Base-by-base conservation (phyloP, 768 basidiomycete genomes). In the Lactarius evosmus region DNA sequence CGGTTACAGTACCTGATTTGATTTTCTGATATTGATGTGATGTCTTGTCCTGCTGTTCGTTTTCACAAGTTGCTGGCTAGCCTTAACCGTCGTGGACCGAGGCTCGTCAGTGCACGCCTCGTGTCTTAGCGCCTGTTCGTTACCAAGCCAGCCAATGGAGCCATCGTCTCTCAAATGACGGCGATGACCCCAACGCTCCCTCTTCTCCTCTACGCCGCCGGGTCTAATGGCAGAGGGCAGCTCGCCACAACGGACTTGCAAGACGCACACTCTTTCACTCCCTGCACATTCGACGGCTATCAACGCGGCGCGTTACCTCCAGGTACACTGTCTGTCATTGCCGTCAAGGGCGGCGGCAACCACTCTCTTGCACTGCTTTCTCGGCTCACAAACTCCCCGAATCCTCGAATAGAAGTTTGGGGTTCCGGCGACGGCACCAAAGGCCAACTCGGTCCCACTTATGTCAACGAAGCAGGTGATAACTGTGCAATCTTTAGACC, bases 331-430 rank as follows among this genome's bases (percentile, higher is more conserved):
- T 46, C 41, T 5, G 72, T 93, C 27, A 16, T 81, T 8, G 74
- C 84, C 25, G 72, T 96, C 66, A 83, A 82, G 1, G 82, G 82
- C 53, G 89, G 94, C 1, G 87, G 91, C 2, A 93, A 91, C 66
- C 94, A 96, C 70, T 87, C 93, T 0, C 73, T 96, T 0, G 72
- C 85, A 7, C 79, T 96, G 14, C 72, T 91, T 16, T 70, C 74
- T n/a, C 76, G 78, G 62, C 32, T 53, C 58, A 52, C 36, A 16
- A 66, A 56, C 3, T 11, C 22, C 32, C 22, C 22, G 30, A 29
- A 14, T 30, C 32, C 36, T 16, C 34, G 19, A 1, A 72, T 66
- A 14, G 79, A 83, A 57, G 72, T 95, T 6, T 92, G 90, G 85
- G 91, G 86, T 0, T 83, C 83, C 61, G 95, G 95, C 4, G 87